phyloP scores from a whole-genome alignment of 2,329 filamentous ascomycete species.

The Trichoderma sp. region DNA sequence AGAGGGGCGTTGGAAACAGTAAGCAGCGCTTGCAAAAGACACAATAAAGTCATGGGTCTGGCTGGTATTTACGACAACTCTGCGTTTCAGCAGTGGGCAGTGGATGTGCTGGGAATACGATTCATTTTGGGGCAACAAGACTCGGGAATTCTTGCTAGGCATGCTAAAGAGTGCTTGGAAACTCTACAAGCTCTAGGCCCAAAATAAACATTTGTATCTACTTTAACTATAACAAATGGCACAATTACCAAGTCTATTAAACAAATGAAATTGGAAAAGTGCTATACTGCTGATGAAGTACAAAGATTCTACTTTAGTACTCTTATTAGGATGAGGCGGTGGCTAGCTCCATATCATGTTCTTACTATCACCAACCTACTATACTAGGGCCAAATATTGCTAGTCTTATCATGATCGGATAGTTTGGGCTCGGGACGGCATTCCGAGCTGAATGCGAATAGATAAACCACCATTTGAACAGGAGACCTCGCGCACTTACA shows the following conservation, averaged over 20 bases:
- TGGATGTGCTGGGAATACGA: not conserved
- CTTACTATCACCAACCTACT: not conserved
- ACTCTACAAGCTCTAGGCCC: not conserved
- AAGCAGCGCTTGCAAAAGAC: not conserved
- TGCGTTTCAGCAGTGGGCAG: not conserved
- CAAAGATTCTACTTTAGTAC: not conserved
- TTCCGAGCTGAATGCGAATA: not conserved
- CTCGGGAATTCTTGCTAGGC: not conserved
- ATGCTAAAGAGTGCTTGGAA: not conserved
- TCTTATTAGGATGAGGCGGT: not conserved
- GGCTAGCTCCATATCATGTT: not conserved
- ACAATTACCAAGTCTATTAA: no score
- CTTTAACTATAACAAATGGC: not conserved
- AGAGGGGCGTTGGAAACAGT: not conserved
- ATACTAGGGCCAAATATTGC: not conserved
- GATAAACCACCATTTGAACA: not conserved
- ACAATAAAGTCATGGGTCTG: not conserved
- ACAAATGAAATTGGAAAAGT: not conserved
- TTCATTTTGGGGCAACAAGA: not conserved
- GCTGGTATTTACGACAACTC: not conserved
- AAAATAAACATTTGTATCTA: not conserved
- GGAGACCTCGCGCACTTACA: not conserved
- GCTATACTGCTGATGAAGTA: not conserved
- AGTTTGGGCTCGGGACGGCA: not conserved
- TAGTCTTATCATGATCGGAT: not conserved